Base-by-base conservation (phyloP, 2,329 filamentous ascomycete species). In the Waltergamsia citrina region DNA sequence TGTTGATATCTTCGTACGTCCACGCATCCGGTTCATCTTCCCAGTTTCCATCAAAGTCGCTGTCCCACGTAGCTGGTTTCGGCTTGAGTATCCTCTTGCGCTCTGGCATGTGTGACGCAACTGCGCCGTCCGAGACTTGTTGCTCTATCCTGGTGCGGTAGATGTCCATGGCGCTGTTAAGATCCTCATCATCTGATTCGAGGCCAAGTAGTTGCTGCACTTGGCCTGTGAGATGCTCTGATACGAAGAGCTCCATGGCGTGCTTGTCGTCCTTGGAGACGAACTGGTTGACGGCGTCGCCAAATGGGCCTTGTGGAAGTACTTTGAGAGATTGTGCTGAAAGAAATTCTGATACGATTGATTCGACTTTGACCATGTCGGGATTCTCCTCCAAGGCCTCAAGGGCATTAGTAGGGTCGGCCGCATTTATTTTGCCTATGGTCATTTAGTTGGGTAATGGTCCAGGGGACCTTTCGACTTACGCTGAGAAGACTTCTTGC, bases 211-310 rank as follows among this genome's bases (percentile, higher is more conserved):
- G 67, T 41, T 82, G 72, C 43, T 78, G 77, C 14, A 88, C 71
- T 48, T 87, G 82, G 16, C 70, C 75, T 3, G 74, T 68, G 3
- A 90, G 62, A 11, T 80, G 81, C 21, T 86, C 79, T 16, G 71
- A 74, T 8, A 90, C 79, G 46, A 90, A 90, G 28, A 78, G 65
- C 49, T 88, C 78, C 78, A 96, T 86, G 3, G 86, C 86, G 47
- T 92, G 80, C 51, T 88, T 94, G 61, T 98, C 92, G 44, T 94
- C 86, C 45, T 96, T 96, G 53, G 88, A 80, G 18, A 98, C 86
- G 47, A 92, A 98, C 40, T 94, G 84, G 30, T 79, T 81, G 5
- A 98, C 86, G 0, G 92, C 92, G 49, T 96, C 88, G 12, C 87
- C 84, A 49, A 98, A 95, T 0, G 82, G 83, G 20, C 88, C 92